Conservation (phyloP, 75 land plant genomes). For the Selaginella tamariscina region DNA sequence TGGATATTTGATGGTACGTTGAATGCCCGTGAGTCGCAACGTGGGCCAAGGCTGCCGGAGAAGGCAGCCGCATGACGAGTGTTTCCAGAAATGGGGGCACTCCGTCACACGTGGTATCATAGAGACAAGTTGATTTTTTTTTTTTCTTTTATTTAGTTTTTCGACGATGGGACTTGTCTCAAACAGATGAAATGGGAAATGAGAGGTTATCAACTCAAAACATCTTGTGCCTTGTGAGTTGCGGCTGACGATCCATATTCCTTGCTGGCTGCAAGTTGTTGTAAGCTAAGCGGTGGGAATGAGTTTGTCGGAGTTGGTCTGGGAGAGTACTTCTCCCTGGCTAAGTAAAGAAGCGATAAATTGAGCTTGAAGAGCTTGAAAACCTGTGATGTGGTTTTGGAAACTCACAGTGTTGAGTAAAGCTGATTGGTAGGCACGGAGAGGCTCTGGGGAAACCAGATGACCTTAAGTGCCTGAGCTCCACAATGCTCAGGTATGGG, state of each 20-base stretch:
- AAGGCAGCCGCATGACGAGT: neutral
- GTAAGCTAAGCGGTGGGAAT: neutral
- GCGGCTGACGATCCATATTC: neutral
- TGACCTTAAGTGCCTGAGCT: neutral
- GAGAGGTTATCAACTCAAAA: slow-evolving; percentile 2
- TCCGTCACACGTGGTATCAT: slow-evolving; percentile 3
- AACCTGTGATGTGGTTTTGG: no score
- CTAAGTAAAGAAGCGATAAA: no score
- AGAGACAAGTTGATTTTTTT: neutral
- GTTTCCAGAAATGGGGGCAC: neutral
- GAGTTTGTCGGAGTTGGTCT: slow-evolving; percentile 1
- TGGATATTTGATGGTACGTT: no score
- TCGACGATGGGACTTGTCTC: neutral
- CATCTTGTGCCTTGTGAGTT: neutral
- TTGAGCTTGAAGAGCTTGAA: no score
- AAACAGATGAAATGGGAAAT: neutral
- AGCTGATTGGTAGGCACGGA: no score
- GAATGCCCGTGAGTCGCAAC: no score
- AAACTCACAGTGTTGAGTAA: no score
- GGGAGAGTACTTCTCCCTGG: neutral
- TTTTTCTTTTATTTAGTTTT: neutral
- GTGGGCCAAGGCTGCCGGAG: no score
- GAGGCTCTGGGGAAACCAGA: neutral
- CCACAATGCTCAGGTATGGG: neutral
- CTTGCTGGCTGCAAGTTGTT: neutral